A percentile compares a stretch with the other conserved stretches of the same genome.
Conservation (phyloP, 495 filamentous ascomycete species). For the Aspergillus carlsbadensis region DNA sequence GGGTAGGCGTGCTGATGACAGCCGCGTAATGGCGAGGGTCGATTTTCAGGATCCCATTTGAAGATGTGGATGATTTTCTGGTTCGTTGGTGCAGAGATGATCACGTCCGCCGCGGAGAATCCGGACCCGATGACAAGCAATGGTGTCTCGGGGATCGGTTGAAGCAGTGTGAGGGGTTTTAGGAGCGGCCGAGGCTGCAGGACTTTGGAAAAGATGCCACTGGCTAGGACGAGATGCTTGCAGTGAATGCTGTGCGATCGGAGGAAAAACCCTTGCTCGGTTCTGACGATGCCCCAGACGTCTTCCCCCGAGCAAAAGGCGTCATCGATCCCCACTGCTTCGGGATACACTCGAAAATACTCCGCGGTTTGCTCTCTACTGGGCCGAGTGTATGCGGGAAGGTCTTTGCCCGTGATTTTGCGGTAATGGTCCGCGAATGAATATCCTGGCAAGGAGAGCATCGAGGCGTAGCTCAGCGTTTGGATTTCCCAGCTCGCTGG, state of each 20-base stretch:
- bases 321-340: constrained; percentile 52
- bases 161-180: constrained; percentile 34
- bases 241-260: constrained; percentile 54
- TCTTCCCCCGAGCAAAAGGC: constrained; percentile 46
- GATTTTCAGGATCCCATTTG: constrained; percentile 57
- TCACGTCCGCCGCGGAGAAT: constrained; percentile 64
- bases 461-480: constrained; percentile 63
- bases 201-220: constrained; percentile 59
- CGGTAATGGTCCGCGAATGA: constrained; percentile 56
- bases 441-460: constrained; percentile 65
- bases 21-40: constrained; percentile 57
- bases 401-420: constrained; percentile 35
- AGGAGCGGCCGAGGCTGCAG: constrained; percentile 53
- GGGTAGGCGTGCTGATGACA: constrained; percentile 68
- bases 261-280: constrained; percentile 50
- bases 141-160: constrained; percentile 27
- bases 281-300: constrained; percentile 45
- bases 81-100: constrained; percentile 50
- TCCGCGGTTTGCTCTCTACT: constrained; percentile 57
- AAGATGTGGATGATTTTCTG: constrained; percentile 62
- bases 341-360: constrained; percentile 58
- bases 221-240: constrained; percentile 62
- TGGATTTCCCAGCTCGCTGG: constrained; percentile 57
- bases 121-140: constrained; percentile 63
- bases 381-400: constrained; percentile 57